These are phyloP conservation scores for Beauveria sp. DNA, from an alignment of 2,329 filamentous ascomycete genomes.

Conservation along the genomic window DNA sequence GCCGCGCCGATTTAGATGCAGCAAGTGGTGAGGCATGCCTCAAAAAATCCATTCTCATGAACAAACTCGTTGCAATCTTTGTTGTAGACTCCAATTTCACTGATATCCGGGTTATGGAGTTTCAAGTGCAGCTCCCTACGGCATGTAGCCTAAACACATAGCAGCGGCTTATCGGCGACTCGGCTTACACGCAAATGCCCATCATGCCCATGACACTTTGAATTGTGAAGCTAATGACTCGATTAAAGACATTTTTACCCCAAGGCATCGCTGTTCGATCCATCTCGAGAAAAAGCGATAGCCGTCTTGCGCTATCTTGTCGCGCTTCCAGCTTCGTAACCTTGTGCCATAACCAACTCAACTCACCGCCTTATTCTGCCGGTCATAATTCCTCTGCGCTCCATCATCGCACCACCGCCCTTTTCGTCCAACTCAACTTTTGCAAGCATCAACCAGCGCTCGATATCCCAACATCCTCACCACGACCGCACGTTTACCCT, in stretches of 20 bases:
- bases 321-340: too few relatives aligned
- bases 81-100: too few relatives aligned
- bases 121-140: too few relatives aligned
- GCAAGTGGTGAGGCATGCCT: not conserved
- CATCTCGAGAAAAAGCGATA: too few relatives aligned
- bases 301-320: too few relatives aligned
- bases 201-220: too few relatives aligned
- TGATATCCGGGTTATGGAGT: too few relatives aligned
- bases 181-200: too few relatives aligned
- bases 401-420: not conserved
- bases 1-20: not conserved
- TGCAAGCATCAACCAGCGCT: not conserved
- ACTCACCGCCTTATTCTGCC: conserved; percentile 19
- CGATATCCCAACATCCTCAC: not conserved
- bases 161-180: too few relatives aligned
- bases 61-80: not conserved
- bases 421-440: not conserved
- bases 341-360: not conserved
- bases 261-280: too few relatives aligned
- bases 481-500: not conserved
- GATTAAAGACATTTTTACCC: accelerated
- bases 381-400: conserved; percentile 15
- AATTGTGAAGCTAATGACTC: too few relatives aligned
- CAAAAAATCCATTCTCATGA: not conserved
- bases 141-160: too few relatives aligned